Evolutionary conservation across 306 rosid genomes (phyloP), one percentile per base, ranked within the genome.

Genomic region (Biancaea sappan): DNA sequence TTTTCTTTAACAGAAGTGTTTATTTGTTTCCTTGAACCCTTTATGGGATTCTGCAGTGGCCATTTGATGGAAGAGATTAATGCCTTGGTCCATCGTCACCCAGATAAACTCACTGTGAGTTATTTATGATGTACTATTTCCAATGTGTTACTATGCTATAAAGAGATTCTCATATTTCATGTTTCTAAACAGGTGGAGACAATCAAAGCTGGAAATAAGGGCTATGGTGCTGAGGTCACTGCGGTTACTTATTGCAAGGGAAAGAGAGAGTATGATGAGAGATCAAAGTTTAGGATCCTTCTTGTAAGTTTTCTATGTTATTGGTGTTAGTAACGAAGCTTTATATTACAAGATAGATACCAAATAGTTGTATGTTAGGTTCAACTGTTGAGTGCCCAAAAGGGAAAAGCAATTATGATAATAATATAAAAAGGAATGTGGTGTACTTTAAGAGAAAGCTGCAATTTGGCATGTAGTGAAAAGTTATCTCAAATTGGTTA

Each of bases 51-150:
- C 37, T 85, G 85, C 85, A 91, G 98, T 82, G 88, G 68, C 58
- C 77, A 81, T 79, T 89, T 94, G 88, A 85, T 88, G 97, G 82
- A 85, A 54, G 88, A 88, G 86, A 88, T 94, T 62, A 80, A 77
- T 67, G 89, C 78, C 34, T 77, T 94, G 89, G 98, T 94, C 56
- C 75, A 65, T 83, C 97, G 98, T 57, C 98, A 94, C 74, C 90
- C 90, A 0, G 84, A 91, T 62, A 88, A 69, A 77, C 81, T 94
- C 72, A 79, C 82, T 52, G 98, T 94, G 83, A 74, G 94, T 86
- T 58, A 18, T 72, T 37, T 46, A 38, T 78, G 28, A 47, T 77
- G 35, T 26, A 59, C 26, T 69, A 73, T 25, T 10, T 40, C 25
- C 59, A 40, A 66, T 47, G 66, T n/a, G 66, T 75, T 62, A 51